Conservation (phyloP, 768 basidiomycete genomes). For the Phaeolepiota aurea region DNA sequence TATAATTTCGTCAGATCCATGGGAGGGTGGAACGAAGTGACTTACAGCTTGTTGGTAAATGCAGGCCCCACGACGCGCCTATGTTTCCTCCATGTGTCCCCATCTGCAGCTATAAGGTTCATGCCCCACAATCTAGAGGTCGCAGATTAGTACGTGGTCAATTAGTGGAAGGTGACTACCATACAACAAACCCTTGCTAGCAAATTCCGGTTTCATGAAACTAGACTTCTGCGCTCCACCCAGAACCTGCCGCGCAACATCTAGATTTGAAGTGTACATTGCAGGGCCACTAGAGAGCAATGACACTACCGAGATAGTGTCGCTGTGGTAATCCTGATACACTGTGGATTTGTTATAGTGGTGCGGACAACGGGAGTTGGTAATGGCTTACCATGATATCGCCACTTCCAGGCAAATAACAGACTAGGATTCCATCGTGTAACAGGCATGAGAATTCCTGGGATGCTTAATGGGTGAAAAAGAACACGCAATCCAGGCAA, state of each 20-base stretch:
- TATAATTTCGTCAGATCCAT: conserved; percentile 9
- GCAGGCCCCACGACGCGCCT: conserved; percentile 34
- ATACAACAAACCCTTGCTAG: conserved; percentile 11
- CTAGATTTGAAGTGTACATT: conserved; percentile 18
- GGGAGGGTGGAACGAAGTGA: background rate
- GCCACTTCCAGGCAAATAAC: conserved; percentile 15
- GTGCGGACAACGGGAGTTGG: too few species aligned
- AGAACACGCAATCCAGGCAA: conserved; percentile 17
- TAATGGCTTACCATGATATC: conserved; percentile 15
- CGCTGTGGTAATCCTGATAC: conserved; percentile 5
- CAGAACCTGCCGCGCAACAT: conserved; percentile 17
- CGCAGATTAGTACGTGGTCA: too few species aligned
- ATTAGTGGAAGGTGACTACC: too few species aligned
- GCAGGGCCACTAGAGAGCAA: conserved; percentile 10
- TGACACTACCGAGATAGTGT: conserved; percentile 15
- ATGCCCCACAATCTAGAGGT: conserved; percentile 32
- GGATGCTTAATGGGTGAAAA: conserved; percentile 17
- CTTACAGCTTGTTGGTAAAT: conserved; percentile 32
- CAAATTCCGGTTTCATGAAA: conserved; percentile 15
- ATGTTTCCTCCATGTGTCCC: conserved; percentile 37
- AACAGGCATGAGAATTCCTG: conserved; percentile 17
- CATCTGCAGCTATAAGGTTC: conserved; percentile 37
- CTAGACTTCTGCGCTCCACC: conserved; percentile 11
- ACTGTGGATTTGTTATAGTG: too few species aligned
- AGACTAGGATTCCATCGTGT: conserved; percentile 19